phyloP scores from a whole-genome alignment of 2,329 filamentous ascomycete species.

The Arthrobotrys entomopaga region DNA sequence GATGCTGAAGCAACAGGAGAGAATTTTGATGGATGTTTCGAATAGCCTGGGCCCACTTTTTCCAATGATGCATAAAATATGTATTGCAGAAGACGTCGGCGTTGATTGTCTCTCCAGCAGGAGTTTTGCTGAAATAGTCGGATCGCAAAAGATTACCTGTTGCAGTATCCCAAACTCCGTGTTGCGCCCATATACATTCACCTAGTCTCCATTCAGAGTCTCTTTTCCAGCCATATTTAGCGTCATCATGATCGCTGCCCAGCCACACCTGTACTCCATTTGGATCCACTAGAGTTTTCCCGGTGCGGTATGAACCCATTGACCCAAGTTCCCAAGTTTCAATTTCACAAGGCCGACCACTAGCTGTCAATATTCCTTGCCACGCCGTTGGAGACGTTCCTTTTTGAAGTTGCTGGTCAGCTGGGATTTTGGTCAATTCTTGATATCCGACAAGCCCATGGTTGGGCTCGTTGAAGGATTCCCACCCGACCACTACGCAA shows the following conservation, averaged over 20 bases:
- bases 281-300: constrained; percentile 83
- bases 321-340: constrained; percentile 93
- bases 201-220: constrained; percentile 89
- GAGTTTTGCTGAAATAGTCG: constrained; percentile 86
- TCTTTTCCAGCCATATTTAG: constrained; percentile 87
- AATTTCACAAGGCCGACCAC: constrained; percentile 87
- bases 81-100: constrained; percentile 89
- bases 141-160: constrained; percentile 81
- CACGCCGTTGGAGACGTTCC: constrained; percentile 93
- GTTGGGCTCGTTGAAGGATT: constrained; percentile 95
- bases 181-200: constrained; percentile 96
- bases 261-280: constrained; percentile 88
- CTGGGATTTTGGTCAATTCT: constrained; percentile 82
- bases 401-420: constrained; percentile 89
- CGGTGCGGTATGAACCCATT: constrained; percentile 90
- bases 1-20: constrained; percentile 90
- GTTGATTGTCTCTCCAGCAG: constrained; percentile 78
- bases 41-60: constrained; percentile 78
- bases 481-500: constrained; percentile 91
- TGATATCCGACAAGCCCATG: constrained; percentile 84
- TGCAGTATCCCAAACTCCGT: constrained; percentile 89
- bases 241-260: constrained; percentile 82
- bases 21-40: constrained; percentile 79
- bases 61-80: constrained; percentile 88
- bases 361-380: constrained; percentile 92